Evolutionary conservation across 805 yeast species (phyloP).

Genomic region (Isabelozyma gotoi): DNA sequence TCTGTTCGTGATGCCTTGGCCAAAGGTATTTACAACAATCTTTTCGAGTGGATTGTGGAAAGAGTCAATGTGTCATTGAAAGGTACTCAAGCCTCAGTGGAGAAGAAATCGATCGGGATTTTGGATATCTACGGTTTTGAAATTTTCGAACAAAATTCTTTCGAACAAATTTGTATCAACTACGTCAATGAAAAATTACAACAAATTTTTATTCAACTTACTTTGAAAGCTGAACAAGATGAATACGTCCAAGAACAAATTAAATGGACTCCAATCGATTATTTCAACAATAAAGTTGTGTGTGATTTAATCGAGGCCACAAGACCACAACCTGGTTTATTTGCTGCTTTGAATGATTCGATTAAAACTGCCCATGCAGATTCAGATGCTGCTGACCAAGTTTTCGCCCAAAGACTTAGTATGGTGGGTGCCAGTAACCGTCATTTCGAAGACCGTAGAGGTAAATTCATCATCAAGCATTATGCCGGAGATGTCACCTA

Average conservation of each 20-base stretch:
- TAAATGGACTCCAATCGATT: slow-evolving; percentile 96
- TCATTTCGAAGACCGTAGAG: slow-evolving; percentile 85
- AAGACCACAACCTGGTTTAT: slow-evolving; percentile 89
- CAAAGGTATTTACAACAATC: slow-evolving; percentile 86
- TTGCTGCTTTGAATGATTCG: slow-evolving; percentile 95
- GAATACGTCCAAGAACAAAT: slow-evolving; percentile 94
- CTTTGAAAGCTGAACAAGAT: slow-evolving; percentile 95
- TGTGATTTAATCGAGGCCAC: slow-evolving; percentile 93
- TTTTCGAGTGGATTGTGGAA: slow-evolving; percentile 95
- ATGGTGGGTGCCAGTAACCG: slow-evolving; percentile 74
- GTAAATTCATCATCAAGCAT: slow-evolving; percentile 88
- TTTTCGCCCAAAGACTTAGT: slow-evolving; percentile 87
- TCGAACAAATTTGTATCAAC: slow-evolving; percentile 93
- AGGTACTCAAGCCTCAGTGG: slow-evolving; percentile 33
- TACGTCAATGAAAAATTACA: slow-evolving; percentile 95
- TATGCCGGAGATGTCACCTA: slow-evolving; percentile 99
- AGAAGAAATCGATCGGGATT: slow-evolving; percentile 79
- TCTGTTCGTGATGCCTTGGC: slow-evolving; percentile 96
- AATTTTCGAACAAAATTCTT: slow-evolving; percentile 91
- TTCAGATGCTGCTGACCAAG: slow-evolving; percentile 93
- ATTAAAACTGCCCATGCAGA: slow-evolving; percentile 99
- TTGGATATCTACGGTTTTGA: slow-evolving; percentile 96
- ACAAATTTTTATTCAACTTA: slow-evolving; percentile 93
- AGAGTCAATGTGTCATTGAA: slow-evolving; percentile 79
- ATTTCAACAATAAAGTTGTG: slow-evolving; percentile 93